phyloP scores from a whole-genome alignment of 2,329 filamentous ascomycete species.

The Penicillium frequentans region DNA sequence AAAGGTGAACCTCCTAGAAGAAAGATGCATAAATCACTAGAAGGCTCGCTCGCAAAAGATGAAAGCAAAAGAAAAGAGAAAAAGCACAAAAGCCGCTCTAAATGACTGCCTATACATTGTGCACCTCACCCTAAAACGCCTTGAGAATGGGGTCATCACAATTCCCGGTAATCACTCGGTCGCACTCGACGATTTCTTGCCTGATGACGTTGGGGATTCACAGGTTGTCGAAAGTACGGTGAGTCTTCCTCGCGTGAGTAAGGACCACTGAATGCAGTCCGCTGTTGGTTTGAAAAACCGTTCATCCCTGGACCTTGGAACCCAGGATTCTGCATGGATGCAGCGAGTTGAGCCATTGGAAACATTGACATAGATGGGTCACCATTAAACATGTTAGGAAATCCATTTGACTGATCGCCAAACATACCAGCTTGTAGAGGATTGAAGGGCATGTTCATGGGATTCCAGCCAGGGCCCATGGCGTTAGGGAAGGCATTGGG shows the following conservation, averaged over 20 bases:
- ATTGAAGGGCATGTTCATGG: slow-evolving; percentile 48
- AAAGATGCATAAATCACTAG: not conserved
- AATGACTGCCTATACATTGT: slow-evolving; percentile 8
- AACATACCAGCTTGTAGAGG: slow-evolving; percentile 37
- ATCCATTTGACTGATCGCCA: slow-evolving; percentile 33
- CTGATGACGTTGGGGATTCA: slow-evolving; percentile 89
- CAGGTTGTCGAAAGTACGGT: slow-evolving; percentile 91
- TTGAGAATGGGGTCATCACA: slow-evolving; percentile 46
- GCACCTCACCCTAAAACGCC: slow-evolving; percentile 1
- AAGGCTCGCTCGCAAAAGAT: not conserved
- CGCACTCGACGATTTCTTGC: slow-evolving; percentile 76
- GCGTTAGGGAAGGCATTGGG: slow-evolving; percentile 31
- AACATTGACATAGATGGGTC: slow-evolving; percentile 39
- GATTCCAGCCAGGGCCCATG: slow-evolving; percentile 41
- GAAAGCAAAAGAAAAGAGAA: not conserved
- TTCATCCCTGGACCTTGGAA: slow-evolving; percentile 37
- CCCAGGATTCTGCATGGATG: slow-evolving; percentile 30
- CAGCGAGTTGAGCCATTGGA: slow-evolving; percentile 32
- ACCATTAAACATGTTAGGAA: slow-evolving; percentile 39
- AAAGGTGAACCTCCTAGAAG: not conserved
- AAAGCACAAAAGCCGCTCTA: not conserved
- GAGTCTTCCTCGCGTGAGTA: slow-evolving; percentile 72
- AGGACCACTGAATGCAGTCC: slow-evolving; percentile 53
- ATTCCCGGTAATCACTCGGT: slow-evolving; percentile 86
- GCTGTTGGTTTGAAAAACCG: slow-evolving; percentile 60